Evolutionary conservation across 1,139 yeast species (phyloP).

Genomic region (Yarrowia galli): DNA sequence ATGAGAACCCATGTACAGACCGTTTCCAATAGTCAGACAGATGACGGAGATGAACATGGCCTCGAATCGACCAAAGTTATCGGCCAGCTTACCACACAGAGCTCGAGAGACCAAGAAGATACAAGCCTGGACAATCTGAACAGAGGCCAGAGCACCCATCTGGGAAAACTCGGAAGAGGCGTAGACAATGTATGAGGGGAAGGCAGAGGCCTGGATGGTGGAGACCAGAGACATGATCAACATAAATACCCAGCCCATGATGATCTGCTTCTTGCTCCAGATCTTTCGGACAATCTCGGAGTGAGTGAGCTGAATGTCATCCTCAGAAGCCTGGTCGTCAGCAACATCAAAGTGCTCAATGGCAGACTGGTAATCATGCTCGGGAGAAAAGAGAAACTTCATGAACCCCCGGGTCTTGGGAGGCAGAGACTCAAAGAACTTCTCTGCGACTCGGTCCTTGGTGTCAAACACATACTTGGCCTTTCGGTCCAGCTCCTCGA

Average conservation of each 20-base stretch:
- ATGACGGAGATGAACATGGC: constrained; percentile 62
- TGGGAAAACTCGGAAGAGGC: constrained; percentile 29
- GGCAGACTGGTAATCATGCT: constrained; percentile 10
- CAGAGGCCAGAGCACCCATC: constrained; percentile 22
- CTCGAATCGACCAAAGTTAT: constrained; percentile 66
- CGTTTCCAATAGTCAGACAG: constrained; percentile 71
- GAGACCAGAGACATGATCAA: constrained; percentile 26
- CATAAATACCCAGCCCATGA: constrained; percentile 10
- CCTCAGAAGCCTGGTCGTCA: background rate
- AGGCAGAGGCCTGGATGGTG: constrained; percentile 23
- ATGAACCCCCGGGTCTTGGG: constrained; percentile 13
- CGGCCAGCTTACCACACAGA: constrained; percentile 25
- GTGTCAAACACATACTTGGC: constrained; percentile 33
- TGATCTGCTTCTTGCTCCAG: constrained; percentile 23
- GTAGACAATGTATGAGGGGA: constrained; percentile 30
- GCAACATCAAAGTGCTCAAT: background rate
- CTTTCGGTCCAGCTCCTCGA: constrained; percentile 22
- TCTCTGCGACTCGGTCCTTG: constrained; percentile 26
- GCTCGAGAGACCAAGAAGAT: constrained; percentile 12
- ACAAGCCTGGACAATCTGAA: constrained; percentile 23
- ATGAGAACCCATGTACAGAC: constrained; percentile 41
- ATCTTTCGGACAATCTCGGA: constrained; percentile 16
- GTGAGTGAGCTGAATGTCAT: constrained; percentile 23
- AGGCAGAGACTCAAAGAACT: constrained; percentile 15
- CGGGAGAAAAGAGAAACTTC: constrained; percentile 29